These are phyloP conservation scores for Candolleomyces efflorescens DNA, from an alignment of 768 basidiomycete species.

Conservation along the genomic window DNA sequence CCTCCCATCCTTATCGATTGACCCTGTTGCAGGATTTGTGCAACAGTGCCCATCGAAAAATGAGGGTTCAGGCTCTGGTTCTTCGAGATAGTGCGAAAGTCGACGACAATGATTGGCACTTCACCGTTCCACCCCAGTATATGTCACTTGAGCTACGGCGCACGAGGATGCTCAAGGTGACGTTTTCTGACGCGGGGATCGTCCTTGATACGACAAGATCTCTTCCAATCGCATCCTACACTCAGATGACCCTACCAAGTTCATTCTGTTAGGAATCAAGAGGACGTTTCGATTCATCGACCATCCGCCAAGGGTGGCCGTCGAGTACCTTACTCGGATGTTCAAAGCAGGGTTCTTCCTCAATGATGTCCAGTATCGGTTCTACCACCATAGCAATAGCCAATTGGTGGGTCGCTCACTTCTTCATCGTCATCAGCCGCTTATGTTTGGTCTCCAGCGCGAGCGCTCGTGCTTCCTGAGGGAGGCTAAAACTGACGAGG, in stretches of 20 bases:
- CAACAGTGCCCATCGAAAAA: slow-evolving; percentile 6
- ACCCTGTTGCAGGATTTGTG: slow-evolving; percentile 1
- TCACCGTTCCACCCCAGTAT: slow-evolving; percentile 29
- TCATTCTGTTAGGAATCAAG: slow-evolving; percentile 52
- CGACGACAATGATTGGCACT: slow-evolving; percentile 53
- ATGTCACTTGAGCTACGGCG: slow-evolving; percentile 14
- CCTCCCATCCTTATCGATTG: slow-evolving; percentile 9
- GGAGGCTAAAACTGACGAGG: slow-evolving; percentile 46
- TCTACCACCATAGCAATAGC: slow-evolving; percentile 70
- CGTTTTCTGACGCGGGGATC: slow-evolving; percentile 1
- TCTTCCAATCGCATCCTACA: slow-evolving; percentile 57
- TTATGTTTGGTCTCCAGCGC: slow-evolving; percentile 32
- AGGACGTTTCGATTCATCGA: slow-evolving; percentile 50
- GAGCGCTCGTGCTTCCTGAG: slow-evolving; percentile 62
- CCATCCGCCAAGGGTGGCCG: slow-evolving; percentile 38
- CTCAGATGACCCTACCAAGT: slow-evolving; percentile 51
- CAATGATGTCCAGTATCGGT: slow-evolving; percentile 59
- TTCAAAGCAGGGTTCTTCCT: slow-evolving; percentile 52
- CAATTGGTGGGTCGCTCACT: slow-evolving; percentile 43
- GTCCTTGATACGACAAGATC: slow-evolving; percentile 23
- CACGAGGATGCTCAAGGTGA: slow-evolving; percentile 4
- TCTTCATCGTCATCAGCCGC: neutral
- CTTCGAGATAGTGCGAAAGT: slow-evolving; percentile 37
- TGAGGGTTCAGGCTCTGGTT: slow-evolving; percentile 8
- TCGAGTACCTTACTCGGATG: slow-evolving; percentile 54